Evolutionary conservation across 2,329 filamentous ascomycete genomes (phyloP), one percentile per base, ranked within the genome.

Genomic region (Aspergillus spinulosporus): DNA sequence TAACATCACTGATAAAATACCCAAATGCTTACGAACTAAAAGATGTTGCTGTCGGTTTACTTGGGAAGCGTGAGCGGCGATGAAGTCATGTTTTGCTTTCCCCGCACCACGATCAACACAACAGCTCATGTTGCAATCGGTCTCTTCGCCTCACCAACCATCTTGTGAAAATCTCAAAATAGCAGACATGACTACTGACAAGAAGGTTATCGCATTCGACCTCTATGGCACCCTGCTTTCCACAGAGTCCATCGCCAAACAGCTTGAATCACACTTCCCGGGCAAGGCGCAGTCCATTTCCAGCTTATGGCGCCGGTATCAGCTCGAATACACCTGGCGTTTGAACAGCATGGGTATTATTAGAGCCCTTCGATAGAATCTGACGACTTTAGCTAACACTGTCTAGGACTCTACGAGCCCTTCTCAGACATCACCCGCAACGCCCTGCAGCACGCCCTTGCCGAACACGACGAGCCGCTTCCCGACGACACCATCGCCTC

Each of bases 261-360:
- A 85, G 57, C 74, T 92, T 9, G 79, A 80, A 12, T 72, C 75
- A 32, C 72, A 85, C 55, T 85, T 85, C 64, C 85, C 82, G 5
- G 69, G 84, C 4, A 80, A 81, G 61, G 84, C 85, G 2, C 72
- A 77, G 26, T 70, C 71, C 0, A 78, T 91, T 32, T 83, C 87
- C 3, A 70, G 79, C 12, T 71, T 83, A 65, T 90, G 88, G 83
- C 78, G 88, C 54, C 80, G 81, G 31, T 87, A 87, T 66, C 88
- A 92, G 70, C 76, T 92, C 6, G 88, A 91, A 71, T 92, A 91
- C 64, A 90, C 88, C 39, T 92, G 87, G 87, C 78, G 88, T 50
- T 73, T 88, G 61, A 91, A 86, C 66, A 87, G 84, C 77, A 92
- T 92, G 88, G 81, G 88, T 45, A 52, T 42, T 14, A 14, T 9